Evolutionary conservation across 1,284 basidiomycete genomes (phyloP), one percentile per base, ranked within the genome.

Genomic region (Neonothopanus nambi): DNA sequence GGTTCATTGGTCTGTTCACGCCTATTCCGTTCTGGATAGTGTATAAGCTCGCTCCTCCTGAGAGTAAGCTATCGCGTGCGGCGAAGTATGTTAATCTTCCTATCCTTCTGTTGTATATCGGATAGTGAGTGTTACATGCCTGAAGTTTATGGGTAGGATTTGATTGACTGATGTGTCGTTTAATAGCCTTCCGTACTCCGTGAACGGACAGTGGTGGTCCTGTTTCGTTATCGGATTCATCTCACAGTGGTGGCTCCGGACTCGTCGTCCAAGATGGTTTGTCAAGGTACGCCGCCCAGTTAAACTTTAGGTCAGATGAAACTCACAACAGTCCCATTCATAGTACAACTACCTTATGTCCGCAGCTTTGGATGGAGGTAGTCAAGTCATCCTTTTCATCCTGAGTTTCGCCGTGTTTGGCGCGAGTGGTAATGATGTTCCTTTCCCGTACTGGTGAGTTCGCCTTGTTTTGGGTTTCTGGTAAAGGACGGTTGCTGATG

Each of bases 321-420:
- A 7, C 9, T 35, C 33, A n/a, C n/a, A n/a, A n/a, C 39, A n/a
- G 41, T 21, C 23, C 33, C 20, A 24, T 18, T 50, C n/a, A 42
- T 36, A 15, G 50, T 56, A 12, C 33, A 68, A 68, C 74, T 78
- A 77, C 63, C 66, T 78, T 38, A 63, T 73, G 23, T 73, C 70
- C 9, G 75, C 75, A 3, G 75, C 75, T 20, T 64, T 78, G 23
- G 76, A 78, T 56, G 76, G 76, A n/a, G 76, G 76, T 8, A 71
- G 68, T 49, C 76, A 77, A 59, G 72, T 78, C 43, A 77, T 77
- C 48, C 59, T 78, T 9, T 77, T 77, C 65, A 75, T 78, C 35
- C 63, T 77, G 35, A 70, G 71, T 79, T 81, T 79, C 80, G 73
- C 89, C 74, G 77, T 88, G 78, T 76, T 89, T 76, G 66, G 88